Base-by-base conservation (phyloP, 257 asterid genomes). In the Petunia axillaris region DNA sequence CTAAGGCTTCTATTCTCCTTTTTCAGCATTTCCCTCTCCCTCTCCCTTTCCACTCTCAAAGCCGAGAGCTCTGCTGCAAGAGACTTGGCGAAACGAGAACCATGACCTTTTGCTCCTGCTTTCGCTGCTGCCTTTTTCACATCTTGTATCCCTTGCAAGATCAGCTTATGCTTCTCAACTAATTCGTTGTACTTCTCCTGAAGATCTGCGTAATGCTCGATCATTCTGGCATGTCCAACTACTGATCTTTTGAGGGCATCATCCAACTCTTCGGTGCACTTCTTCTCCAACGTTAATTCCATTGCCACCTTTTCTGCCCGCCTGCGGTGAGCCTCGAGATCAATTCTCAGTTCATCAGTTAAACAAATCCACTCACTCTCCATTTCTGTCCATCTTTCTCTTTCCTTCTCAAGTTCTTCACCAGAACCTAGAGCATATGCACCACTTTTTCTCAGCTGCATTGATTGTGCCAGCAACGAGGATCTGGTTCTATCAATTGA, bases 291-390 rank as follows among this genome's bases (percentile, higher is more conserved):
- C 77, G 82, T 83, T 81, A 96, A 82, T 84, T 96, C 99, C 94
- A 86, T 85, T 86, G 91, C 95, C 68, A 80, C 91, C 60, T 87
- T 75, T 76, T 96, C 98, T 25, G 98, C 98, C 78, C 91, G 82
- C 55, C 84, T 90, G 7, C 98, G 95, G 74, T 84, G 86, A 50
- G 91, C 75, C 84, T 96, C 99, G 0, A 96, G 89, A 41, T 96
- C 98, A 11, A 92, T 91, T 81, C 99, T 89, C 78, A 96, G 81
- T 81, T 96, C 99, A 63, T 94, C 99, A 2, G 99, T 96, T 6
- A 96, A 85, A 57, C 97, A 96, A 38, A 96, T 96, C 99, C 98
- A 96, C 8, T 93, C 98, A 5, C 99, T 96, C 85, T 94, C 99
- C 97, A 92, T 94, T 83, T 96, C 99, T 85, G 90, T 91, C 98